These are phyloP conservation scores for Scutellaria barbata DNA, from an alignment of 257 asterid species.

Conservation along the genomic window DNA sequence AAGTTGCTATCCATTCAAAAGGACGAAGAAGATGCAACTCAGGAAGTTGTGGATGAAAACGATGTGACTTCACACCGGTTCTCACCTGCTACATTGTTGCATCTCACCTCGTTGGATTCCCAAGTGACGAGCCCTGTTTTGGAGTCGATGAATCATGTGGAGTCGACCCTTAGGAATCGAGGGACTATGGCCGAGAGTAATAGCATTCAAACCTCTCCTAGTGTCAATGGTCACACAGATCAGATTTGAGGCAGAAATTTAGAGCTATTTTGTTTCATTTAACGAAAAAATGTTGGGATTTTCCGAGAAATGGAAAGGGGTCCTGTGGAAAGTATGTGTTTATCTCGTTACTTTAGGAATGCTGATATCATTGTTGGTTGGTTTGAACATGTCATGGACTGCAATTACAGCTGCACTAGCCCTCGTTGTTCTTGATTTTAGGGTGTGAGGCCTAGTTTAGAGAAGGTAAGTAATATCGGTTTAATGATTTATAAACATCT, in stretches of 20 bases:
- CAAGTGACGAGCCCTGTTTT: slow-evolving; percentile 42
- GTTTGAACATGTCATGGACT: slow-evolving; percentile 94
- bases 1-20: slow-evolving; percentile 63
- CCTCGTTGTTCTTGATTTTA: slow-evolving; percentile 85
- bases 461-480: slow-evolving; percentile 55
- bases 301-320: slow-evolving; percentile 54
- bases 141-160: slow-evolving; percentile 41
- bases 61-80: slow-evolving; percentile 68
- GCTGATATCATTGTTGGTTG: slow-evolving; percentile 67
- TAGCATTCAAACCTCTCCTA: slow-evolving; percentile 32
- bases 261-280: slow-evolving; percentile 23
- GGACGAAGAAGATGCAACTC: slow-evolving; percentile 62
- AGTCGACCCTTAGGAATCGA: slow-evolving; percentile 49
- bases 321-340: slow-evolving; percentile 68
- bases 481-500: neutral
- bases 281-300: slow-evolving; percentile 42
- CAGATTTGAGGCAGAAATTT: slow-evolving; percentile 45
- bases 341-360: slow-evolving; percentile 83
- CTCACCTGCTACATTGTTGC: slow-evolving; percentile 88
- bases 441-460: slow-evolving; percentile 78
- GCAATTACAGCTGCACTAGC: slow-evolving; percentile 93
- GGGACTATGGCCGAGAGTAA: slow-evolving; percentile 27
- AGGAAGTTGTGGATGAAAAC: slow-evolving; percentile 60
- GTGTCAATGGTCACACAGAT: slow-evolving; percentile 15
- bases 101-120: slow-evolving; percentile 47